Base-by-base conservation (phyloP, 768 basidiomycete genomes). In the Tubosaeta brunneosetosa region DNA sequence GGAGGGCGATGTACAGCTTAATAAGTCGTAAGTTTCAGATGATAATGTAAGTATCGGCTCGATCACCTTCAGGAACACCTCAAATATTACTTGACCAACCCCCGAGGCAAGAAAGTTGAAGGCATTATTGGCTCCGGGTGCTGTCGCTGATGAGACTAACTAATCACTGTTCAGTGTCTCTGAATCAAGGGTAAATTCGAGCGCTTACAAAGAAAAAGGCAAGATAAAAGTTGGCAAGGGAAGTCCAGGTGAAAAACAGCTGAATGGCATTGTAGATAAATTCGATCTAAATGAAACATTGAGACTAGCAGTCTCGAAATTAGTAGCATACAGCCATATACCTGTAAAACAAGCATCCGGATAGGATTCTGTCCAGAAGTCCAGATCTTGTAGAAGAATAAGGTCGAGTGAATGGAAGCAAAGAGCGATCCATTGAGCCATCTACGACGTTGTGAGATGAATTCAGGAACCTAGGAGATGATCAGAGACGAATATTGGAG, bases 221-320 rank as follows among this genome's bases (percentile, higher is more conserved):
- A 47, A 95, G 77, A 67, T 92, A 97, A 73, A 93, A 97, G 68
- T 94, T 95, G 31, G 91, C 94, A 41, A 95, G 74, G 14, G 86
- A 82, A 9, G 93, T 94, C 94, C 94, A 98, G 13, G 93, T 88
- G 70, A 98, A 97, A 50, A 97, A 38, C 22, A 97, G 83, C 60
- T 94, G 89, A 27, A 94, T 60, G 2, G 85, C 84, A 61, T 95
- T 95, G 73, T 97, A 97, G 59, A 93, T 82, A 67, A 93, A 93
- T 67, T 97, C 91, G 48, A 97, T 64, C 78, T 90, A 55, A n/a
- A 27, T 5, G 19, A 49, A 12, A 12, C 3, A 17, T 12, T 43
- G 16, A 43, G 34, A 34, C 50, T 27, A 8, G n/a, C 31, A 13
- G 32, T 27, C 27, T 51, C 38, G 31, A 26, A 55, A 50, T 11